Percentiles rank a stretch among this genome's conserved stretches.
phyloP scores from a whole-genome alignment of 78 protist genomes.

The Dictyostelium capitatum region DNA sequence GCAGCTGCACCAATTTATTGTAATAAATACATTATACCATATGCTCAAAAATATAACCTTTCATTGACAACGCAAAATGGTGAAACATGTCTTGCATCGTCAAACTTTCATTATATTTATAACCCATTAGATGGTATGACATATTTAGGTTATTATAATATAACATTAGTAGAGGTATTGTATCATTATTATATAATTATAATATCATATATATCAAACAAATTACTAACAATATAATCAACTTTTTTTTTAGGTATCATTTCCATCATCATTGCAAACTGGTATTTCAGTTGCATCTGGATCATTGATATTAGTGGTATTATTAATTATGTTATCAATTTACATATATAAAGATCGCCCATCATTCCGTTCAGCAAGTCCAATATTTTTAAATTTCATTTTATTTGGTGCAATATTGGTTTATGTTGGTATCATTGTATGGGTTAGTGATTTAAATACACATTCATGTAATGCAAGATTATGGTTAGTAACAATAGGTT shows the following conservation, averaged over 20 bases:
- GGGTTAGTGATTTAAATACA: neutral
- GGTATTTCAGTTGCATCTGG: neutral
- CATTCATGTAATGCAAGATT: neutral
- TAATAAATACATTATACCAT: neutral
- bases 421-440: neutral
- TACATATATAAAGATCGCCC: neutral
- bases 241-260: no score
- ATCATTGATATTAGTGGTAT: neutral
- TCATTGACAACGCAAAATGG: neutral
- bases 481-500: conserved; percentile 23
- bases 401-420: conserved; percentile 16
- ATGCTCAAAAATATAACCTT: neutral
- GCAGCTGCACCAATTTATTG: conserved; percentile 2
- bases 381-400: conserved; percentile 3
- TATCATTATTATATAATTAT: no score
- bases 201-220: no score
- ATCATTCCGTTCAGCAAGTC: conserved; percentile 36
- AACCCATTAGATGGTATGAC: conserved; percentile 24
- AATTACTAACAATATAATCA: no score
- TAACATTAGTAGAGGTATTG: neutral
- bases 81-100: neutral
- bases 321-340: neutral
- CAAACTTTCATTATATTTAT: neutral
- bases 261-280: neutral
- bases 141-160: conserved; percentile 2